A percentile compares a stretch with the other conserved stretches of the same genome.
Evolutionary conservation across 208 protist genomes (phyloP).

Genomic region (Naegleria gruberi): DNA sequence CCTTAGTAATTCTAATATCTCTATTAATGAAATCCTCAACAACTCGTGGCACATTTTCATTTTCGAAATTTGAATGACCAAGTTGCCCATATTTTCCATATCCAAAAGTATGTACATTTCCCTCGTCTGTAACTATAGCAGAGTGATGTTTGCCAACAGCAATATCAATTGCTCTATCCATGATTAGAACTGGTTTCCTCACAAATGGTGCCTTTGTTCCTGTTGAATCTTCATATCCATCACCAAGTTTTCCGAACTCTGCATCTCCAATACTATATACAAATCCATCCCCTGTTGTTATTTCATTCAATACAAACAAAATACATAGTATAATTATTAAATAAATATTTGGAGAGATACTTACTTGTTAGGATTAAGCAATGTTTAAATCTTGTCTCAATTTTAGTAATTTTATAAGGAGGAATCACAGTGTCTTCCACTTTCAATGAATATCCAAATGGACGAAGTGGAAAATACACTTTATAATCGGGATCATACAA

Average conservation of each 20-base stretch:
- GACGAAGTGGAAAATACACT: not conserved
- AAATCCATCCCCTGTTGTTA: not conserved
- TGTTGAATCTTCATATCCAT: not conserved
- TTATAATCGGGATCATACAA: not conserved
- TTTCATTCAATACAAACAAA: too few relatives aligned
- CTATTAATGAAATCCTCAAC: not conserved
- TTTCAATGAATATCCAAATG: not conserved
- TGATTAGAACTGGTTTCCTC: not conserved
- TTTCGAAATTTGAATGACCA: not conserved
- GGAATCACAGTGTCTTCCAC: not conserved
- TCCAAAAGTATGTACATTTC: not conserved
- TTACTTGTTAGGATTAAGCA: not conserved
- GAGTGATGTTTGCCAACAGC: not conserved
- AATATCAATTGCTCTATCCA: not conserved
- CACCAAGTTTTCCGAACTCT: not conserved
- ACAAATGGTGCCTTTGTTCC: not conserved
- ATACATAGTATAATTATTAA: too few relatives aligned
- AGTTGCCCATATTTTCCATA: not conserved
- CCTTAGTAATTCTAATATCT: not conserved
- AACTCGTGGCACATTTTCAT: not conserved
- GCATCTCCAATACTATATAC: not conserved
- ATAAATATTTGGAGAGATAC: not conserved
- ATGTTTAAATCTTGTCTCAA: not conserved
- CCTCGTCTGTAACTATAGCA: not conserved
- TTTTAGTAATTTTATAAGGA: not conserved